Evolutionary conservation across 495 filamentous ascomycete genomes (phyloP), one percentile per base, ranked within the genome.

Genomic region (Aspergillus ellipticus): DNA sequence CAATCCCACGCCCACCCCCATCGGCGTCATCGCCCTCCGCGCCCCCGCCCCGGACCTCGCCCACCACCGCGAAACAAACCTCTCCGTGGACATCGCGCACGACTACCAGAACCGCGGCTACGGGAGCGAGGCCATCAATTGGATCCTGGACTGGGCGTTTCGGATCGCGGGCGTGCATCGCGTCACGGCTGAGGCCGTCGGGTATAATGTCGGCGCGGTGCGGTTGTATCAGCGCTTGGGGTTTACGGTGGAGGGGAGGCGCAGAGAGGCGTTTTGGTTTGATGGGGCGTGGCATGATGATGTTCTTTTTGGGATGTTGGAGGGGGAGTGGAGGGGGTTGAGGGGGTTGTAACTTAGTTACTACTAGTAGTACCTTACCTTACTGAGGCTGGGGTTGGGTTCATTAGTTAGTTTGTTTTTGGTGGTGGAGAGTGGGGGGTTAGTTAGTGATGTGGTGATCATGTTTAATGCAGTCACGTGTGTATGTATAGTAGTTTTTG

Each of bases 111-210:
- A 24, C 15, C 29, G 10, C 2, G 49, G 49, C 5, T 42, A 51
- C 35, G 49, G 49, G 4, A 20, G 31, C 17, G 49, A 51, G 35
- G 49, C 49, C 16, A 42, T 51, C 21, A 22, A 41, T 1, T 51
- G 49, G 49, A 19, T n/a, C 17, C 31, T 51, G 9, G 31, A 41
- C 2, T 51, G 49, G 49, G 49, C 31, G 49, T 51, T 51, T 42
- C 31, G 15, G 49, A 20, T 39, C 4, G 33, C 49, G 0, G 49
- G 49, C 16, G 11, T 51, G 49, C 49, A 51, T 26, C 49, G 49
- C 10, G 37, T 51, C 15, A 21, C 13, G 8, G 8, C 41, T 19
- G 17, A 42, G 9, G 29, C 49, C 16, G 37, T 51, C 16, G 33
- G 29, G 5, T 51, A 41, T 42, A 51, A 51, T 20, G 7, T 8